These are phyloP conservation scores for Pythium angustatum DNA, from an alignment of 352 stramenopile genomes.

Conservation along the genomic window DNA sequence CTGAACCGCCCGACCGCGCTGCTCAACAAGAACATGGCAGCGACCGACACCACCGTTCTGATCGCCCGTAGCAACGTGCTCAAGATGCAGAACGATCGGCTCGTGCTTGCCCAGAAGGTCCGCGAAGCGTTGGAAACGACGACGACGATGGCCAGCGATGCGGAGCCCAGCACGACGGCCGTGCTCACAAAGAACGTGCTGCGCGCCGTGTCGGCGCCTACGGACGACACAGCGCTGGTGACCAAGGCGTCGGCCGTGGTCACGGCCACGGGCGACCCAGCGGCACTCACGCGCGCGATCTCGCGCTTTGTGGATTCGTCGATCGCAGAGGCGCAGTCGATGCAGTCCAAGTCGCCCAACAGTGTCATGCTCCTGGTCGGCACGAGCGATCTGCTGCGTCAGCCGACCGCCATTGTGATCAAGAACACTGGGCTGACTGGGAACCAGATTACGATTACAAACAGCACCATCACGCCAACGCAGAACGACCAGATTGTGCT, in stretches of 20 bases:
- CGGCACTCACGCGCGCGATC: conserved; percentile 22
- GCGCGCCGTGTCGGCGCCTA: conserved; percentile 24
- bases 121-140: conserved; percentile 17
- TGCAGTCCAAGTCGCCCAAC: conserved; percentile 17
- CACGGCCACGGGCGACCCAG: conserved; percentile 28
- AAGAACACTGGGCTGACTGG: conserved; percentile 32
- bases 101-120: conserved; percentile 23
- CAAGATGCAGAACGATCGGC: conserved; percentile 30
- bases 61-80: conserved; percentile 33
- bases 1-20: conserved; percentile 32
- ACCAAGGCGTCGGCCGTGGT: conserved; percentile 40
- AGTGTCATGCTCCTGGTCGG: conserved; percentile 15
- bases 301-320: conserved; percentile 28
- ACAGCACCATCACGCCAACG: conserved; percentile 19
- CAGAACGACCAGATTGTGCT: conserved; percentile 30
- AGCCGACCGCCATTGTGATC: conserved; percentile 31
- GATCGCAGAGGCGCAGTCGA: conserved; percentile 22
- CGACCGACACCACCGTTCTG: conserved; percentile 35
- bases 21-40: conserved; percentile 40
- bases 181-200: conserved; percentile 24
- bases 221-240: conserved; percentile 33
- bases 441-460: conserved; percentile 29
- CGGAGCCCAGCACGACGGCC: conserved; percentile 2
- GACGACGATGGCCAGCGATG: neutral
- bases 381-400: conserved; percentile 32